Evolutionary conservation across 768 basidiomycete genomes (phyloP).

Genomic region (Fomitopsis pulvina): DNA sequence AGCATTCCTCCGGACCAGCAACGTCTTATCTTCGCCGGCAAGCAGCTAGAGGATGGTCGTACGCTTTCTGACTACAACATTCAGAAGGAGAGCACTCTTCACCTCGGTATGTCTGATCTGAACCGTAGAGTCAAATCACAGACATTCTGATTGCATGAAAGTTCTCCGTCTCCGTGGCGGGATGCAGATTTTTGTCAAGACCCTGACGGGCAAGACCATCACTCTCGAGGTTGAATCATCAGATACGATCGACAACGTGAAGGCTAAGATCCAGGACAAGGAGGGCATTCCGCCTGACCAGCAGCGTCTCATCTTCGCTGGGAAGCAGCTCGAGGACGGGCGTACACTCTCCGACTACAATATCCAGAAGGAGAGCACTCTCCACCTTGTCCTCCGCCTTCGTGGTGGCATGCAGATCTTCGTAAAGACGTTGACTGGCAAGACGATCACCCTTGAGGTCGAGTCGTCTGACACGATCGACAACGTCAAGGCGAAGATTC

Average conservation of each 20-base stretch:
- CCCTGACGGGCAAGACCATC: constrained; percentile 85
- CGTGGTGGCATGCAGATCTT: constrained; percentile 30
- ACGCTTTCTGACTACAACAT: constrained; percentile 63
- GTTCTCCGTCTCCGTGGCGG: constrained; percentile 71
- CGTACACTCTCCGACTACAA: constrained; percentile 86
- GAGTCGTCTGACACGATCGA: constrained; percentile 30
- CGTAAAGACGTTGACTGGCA: constrained; percentile 29
- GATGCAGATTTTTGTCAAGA: constrained; percentile 90
- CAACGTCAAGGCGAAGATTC: constrained; percentile 29
- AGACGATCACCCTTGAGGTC: constrained; percentile 31
- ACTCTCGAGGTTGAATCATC: constrained; percentile 79
- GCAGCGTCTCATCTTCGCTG: constrained; percentile 93
- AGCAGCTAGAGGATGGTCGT: constrained; percentile 54
- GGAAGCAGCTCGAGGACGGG: constrained; percentile 93
- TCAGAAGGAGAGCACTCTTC: constrained; percentile 82
- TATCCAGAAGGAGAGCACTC: constrained; percentile 93
- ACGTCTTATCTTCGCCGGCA: constrained; percentile 31
- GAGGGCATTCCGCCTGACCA: constrained; percentile 86
- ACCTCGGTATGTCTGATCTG: constrained; percentile 36
- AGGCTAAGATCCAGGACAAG: constrained; percentile 83
- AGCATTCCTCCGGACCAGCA: constrained; percentile 30
- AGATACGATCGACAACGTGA: constrained; percentile 71
- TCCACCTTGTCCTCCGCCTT: constrained; percentile 49
- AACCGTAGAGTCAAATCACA: neutral
- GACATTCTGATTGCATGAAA: constrained; percentile 12